A percentile compares a stretch with the other conserved stretches of the same genome.
Conservation (phyloP, 169 alveolate genomes). For the Perkinsus olseni region DNA sequence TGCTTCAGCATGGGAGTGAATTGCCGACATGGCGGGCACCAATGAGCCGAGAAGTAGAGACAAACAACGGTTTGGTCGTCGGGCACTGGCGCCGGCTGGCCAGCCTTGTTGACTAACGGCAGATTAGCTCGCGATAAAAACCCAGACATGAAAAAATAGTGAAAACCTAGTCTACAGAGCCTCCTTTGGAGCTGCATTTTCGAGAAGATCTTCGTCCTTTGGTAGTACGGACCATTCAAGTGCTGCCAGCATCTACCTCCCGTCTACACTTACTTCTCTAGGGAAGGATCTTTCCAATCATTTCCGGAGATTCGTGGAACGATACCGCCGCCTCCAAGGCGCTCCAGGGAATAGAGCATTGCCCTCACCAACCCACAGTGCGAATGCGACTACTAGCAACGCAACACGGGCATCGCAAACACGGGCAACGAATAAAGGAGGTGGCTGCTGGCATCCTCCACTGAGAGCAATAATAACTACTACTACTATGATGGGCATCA, state of each 20-base stretch:
- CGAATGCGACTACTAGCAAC: not conserved
- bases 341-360: no score
- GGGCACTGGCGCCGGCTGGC: not conserved
- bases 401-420: not conserved
- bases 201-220: no score
- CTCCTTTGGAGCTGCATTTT: no score
- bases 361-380: no score
- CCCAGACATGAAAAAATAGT: not conserved
- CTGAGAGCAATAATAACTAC: not conserved
- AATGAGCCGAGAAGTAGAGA: constrained; percentile 59
- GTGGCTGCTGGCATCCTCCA: not conserved
- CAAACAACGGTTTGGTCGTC: constrained; percentile 30
- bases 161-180: no score
- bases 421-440: not conserved
- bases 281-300: no score
- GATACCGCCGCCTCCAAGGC: no score
- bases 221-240: no score
- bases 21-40: constrained; percentile 66
- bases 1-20: constrained; percentile 57
- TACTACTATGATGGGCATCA: no score
- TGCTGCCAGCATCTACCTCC: no score
- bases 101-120: not conserved
- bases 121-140: not conserved
- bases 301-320: no score
- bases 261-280: no score